These are phyloP conservation scores for Vachellia collinsii DNA, from an alignment of 306 rosid species.

Conservation along the genomic window DNA sequence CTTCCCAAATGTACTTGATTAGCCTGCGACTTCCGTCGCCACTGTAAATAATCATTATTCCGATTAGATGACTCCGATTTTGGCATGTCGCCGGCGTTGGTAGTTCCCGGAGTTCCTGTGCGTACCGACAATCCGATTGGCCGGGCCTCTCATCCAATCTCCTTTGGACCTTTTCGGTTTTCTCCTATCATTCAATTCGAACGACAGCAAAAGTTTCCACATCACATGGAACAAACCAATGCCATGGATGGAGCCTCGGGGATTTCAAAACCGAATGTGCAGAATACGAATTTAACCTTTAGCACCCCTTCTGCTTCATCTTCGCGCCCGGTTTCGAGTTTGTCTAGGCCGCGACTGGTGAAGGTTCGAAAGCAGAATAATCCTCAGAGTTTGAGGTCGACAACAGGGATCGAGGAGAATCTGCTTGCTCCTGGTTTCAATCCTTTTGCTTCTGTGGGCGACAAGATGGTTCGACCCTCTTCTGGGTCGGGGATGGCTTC, in stretches of 20 bases:
- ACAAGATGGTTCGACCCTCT: constrained; percentile 26
- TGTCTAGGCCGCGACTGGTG: constrained; percentile 61
- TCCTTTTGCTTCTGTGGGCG: constrained; percentile 47
- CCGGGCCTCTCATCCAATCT: constrained; percentile 39
- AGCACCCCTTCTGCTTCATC: constrained; percentile 48
- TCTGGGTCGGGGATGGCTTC: constrained; percentile 34
- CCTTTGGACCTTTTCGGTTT: constrained; percentile 32
- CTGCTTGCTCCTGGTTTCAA: constrained; percentile 47
- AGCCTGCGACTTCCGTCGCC: neutral
- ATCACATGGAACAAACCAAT: constrained; percentile 60
- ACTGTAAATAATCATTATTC: neutral
- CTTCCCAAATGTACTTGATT: neutral
- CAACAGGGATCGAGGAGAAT: constrained; percentile 37
- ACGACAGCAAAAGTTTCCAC: constrained; percentile 17
- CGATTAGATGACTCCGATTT: constrained; percentile 38
- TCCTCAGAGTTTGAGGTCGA: constrained; percentile 49
- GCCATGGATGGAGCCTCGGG: constrained; percentile 49
- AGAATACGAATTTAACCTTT: constrained; percentile 46
- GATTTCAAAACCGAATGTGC: constrained; percentile 42
- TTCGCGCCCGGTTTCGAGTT: constrained; percentile 53
- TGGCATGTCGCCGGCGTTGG: constrained; percentile 53
- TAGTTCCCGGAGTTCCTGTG: constrained; percentile 43
- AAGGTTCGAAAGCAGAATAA: constrained; percentile 64
- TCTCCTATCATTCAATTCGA: constrained; percentile 28
- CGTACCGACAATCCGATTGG: constrained; percentile 21